Percentiles rank a stretch among this genome's conserved stretches.
phyloP scores from a whole-genome alignment of 2,329 filamentous ascomycete species.

The Colletotrichum filicis region DNA sequence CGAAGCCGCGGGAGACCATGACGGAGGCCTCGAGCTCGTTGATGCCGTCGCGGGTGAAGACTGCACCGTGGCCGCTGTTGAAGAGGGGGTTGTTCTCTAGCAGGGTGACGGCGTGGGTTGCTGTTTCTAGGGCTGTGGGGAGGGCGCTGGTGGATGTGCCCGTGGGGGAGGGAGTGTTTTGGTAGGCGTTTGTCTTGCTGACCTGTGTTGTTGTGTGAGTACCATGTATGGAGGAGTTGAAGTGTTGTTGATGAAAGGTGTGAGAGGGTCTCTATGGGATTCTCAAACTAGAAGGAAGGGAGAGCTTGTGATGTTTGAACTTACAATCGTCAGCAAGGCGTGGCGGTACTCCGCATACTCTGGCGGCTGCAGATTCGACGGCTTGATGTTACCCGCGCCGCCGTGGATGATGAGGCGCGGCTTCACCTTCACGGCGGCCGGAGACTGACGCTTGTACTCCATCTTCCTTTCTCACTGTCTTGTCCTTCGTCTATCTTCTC shows the following conservation, averaged over 20 bases:
- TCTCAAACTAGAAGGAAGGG: no score
- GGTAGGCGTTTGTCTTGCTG: constrained; percentile 57
- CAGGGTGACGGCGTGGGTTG: constrained; percentile 78
- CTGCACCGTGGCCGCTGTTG: constrained; percentile 85
- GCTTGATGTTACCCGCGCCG: constrained; percentile 77
- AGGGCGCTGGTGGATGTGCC: constrained; percentile 19
- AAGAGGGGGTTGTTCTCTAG: constrained; percentile 86
- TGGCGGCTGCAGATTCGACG: constrained; percentile 65
- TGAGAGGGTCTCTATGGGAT: not conserved
- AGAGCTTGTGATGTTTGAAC: constrained; percentile 36
- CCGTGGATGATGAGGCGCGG: constrained; percentile 78
- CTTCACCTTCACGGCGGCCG: constrained; percentile 43
- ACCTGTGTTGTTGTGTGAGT: constrained; percentile 49
- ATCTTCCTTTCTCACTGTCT: constrained; percentile 41
- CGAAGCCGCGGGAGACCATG: constrained; percentile 80
- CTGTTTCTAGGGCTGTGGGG: constrained; percentile 76
- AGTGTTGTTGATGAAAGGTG: not conserved
- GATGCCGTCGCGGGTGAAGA: constrained; percentile 84
- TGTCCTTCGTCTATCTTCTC: not conserved
- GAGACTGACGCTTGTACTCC: constrained; percentile 51
- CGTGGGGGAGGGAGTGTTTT: constrained; percentile 47
- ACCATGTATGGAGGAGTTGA: no score
- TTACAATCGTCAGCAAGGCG: constrained; percentile 71
- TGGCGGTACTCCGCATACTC: constrained; percentile 68
- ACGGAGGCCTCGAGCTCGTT: constrained; percentile 89